Conservation (phyloP, 352 stramenopile species). For the Phytophthora podocarpi region DNA sequence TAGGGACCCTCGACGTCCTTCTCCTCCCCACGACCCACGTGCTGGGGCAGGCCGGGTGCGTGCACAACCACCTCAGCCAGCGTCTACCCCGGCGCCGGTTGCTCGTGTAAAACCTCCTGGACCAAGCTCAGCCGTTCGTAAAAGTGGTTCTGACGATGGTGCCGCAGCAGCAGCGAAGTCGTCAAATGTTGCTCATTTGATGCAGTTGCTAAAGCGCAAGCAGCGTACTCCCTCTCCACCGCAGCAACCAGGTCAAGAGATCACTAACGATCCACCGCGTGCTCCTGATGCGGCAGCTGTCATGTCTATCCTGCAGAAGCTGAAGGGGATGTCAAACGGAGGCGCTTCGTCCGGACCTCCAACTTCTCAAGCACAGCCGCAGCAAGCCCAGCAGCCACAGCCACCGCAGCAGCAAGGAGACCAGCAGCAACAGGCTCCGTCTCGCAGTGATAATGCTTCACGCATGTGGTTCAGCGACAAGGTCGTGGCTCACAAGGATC, state of each 20-base stretch:
- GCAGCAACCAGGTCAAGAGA: constrained; percentile 43
- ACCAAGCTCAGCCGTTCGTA: constrained; percentile 14
- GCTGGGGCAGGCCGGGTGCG: constrained; percentile 19
- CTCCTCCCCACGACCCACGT: constrained; percentile 33
- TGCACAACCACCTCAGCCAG: constrained; percentile 5
- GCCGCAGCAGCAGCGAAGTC: constrained; percentile 47
- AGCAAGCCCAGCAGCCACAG: constrained; percentile 18
- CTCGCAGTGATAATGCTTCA: constrained; percentile 50
- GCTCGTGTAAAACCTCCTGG: constrained; percentile 21
- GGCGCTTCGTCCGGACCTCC: constrained; percentile 9
- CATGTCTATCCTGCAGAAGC: constrained; percentile 87
- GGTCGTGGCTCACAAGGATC: constrained; percentile 81
- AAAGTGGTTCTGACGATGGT: constrained; percentile 19
- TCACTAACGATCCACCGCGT: constrained; percentile 62
- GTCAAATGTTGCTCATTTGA: constrained; percentile 80
- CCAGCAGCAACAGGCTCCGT: constrained; percentile 15
- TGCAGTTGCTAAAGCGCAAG: constrained; percentile 83
- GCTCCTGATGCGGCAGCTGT: constrained; percentile 72
- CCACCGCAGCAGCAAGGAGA: constrained; percentile 18
- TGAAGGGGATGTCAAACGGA: constrained; percentile 60
- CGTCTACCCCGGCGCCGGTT: constrained; percentile 19
- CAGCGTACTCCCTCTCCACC: constrained; percentile 36
- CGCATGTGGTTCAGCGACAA: constrained; percentile 89
- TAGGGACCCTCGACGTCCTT: constrained; percentile 41
- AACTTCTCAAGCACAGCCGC: constrained; percentile 16